Conservation (phyloP, 768 basidiomycete species). For the Glaciozyma martinii region DNA sequence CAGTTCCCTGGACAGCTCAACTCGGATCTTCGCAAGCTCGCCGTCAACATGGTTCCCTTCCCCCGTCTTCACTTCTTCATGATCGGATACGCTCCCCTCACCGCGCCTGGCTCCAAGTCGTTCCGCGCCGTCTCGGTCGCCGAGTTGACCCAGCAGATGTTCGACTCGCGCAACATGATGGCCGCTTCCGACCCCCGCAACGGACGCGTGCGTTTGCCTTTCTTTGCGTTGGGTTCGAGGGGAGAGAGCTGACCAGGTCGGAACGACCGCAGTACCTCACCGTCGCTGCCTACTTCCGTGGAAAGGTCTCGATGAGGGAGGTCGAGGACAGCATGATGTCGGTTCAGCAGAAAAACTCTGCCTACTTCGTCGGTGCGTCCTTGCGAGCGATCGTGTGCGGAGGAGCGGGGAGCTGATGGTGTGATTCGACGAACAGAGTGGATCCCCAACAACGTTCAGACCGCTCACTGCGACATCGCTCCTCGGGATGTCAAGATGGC, state of each 20-base stretch:
- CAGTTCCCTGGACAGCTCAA: slow-evolving; percentile 97
- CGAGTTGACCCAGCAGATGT: slow-evolving; percentile 59
- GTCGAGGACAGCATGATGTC: slow-evolving; percentile 99
- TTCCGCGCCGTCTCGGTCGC: slow-evolving; percentile 57
- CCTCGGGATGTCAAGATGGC: slow-evolving; percentile 55
- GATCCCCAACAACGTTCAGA: slow-evolving; percentile 93
- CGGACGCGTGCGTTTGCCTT: slow-evolving; percentile 50
- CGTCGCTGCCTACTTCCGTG: slow-evolving; percentile 92
- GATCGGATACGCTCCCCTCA: slow-evolving; percentile 76
- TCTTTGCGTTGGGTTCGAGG: neutral
- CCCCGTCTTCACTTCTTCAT: slow-evolving; percentile 82
- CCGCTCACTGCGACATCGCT: slow-evolving; percentile 96
- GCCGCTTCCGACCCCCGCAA: slow-evolving; percentile 94
- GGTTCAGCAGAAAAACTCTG: slow-evolving; percentile 81
- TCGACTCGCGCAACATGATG: slow-evolving; percentile 89
- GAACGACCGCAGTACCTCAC: slow-evolving; percentile 60
- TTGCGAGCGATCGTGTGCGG: neutral
- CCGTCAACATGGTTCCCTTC: slow-evolving; percentile 93
- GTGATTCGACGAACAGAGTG: slow-evolving; percentile 2
- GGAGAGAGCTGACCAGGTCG: neutral
- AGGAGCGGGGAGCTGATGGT: neutral
- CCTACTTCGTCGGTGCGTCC: slow-evolving; percentile 73
- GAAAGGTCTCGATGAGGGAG: slow-evolving; percentile 88
- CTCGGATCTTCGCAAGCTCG: slow-evolving; percentile 94
- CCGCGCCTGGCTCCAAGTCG: slow-evolving; percentile 53